Base-by-base conservation (phyloP, 495 filamentous ascomycete genomes). In the Penicillium atrosanguineum region DNA sequence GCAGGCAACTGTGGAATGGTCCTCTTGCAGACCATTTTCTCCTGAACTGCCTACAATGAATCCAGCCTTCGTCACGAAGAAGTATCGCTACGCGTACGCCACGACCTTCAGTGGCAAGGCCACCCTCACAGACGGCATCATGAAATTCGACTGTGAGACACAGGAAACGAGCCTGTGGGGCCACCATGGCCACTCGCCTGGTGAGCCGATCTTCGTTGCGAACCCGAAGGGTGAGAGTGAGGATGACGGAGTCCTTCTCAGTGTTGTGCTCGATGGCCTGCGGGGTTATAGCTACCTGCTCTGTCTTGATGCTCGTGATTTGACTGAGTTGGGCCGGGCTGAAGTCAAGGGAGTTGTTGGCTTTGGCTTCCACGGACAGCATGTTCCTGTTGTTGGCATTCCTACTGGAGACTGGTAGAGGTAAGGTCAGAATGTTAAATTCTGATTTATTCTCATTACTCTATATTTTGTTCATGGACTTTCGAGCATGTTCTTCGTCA, bases 231-330 rank as follows among this genome's bases (percentile, higher is more conserved):
- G 63, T 5, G 65, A 53, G 0, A 57, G 59, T 7, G 79, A 74
- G 19, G 89, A 94, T 61, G 85, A 88, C 34, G 89, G 89, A 0
- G 80, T 90, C 1, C 64, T 92, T 44, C 64, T 94, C 38, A 87
- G 77, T 56, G 82, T 91, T 0, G 80, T 93, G 3, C 71, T 94
- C 11, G 83, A 94, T 64, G 87, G 89, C 0, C 44, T 56, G 11
- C 69, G 60, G 6, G 80, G 78, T 25, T 82, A 62, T 58, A 90
- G 87, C 44, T 92, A 91, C 63, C 67, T 94, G 44, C 63, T 91
- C 19, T 83, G 79, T 48, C 64, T 92, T 28, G 81, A 90, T 70
- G 87, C 89, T 15, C 80, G 60, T 50, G 77, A 74, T 15, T 75
- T 92, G 72, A 70, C 58, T 50, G 89, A 91, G 68, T 38, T 86